Evolutionary conservation across 140 eudicot species (phyloP), one percentile per base, ranked within the genome.

Genomic region (Bidens hawaiensis): DNA sequence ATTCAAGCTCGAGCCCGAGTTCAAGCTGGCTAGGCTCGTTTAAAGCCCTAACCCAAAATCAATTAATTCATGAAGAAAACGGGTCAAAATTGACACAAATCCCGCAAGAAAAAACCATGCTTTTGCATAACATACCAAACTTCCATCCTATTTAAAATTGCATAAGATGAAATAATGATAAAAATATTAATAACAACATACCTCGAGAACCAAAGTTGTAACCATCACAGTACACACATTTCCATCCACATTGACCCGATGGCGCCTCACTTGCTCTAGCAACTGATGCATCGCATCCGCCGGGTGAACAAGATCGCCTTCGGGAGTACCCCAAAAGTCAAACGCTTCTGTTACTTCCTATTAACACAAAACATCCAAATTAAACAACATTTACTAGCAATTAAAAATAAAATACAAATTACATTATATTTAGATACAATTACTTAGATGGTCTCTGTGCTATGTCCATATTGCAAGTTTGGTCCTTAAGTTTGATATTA

Each of bases 181-280:
- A n/a, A n/a, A n/a, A n/a, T n/a, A n/a, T n/a, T n/a, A 4, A 36
- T 1, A 58, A 67, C 30, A 24, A 61, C 17, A 40, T 83, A 88
- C 99, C 99, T 94, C 97, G 11, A 94, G 97, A 69, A 94, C 97
- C 74, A 94, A 81, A 24, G 85, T 78, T 9, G 99, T 94, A 25
- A 94, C 99, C 88, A 94, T 79, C 62, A 85, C 99, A 23, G 95
- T 88, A 83, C 95, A 85, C 11, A 88, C 99, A 62, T 85, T 93
- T 73, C 99, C 95, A 63, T 88, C 99, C 18, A 88, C 77, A 64
- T 94, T 94, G 59, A 94, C 97, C 64, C 70, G 72, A 76, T 94
- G 90, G 13, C 85, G 90, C 47, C 99, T 80, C 30, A 85, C 97
- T 83, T 94, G 77, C 74, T 88, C 99, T 7, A 94, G 84, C 70